These are phyloP conservation scores for Patellaria atrata DNA, from an alignment of 495 filamentous ascomycete genomes.

Conservation along the genomic window DNA sequence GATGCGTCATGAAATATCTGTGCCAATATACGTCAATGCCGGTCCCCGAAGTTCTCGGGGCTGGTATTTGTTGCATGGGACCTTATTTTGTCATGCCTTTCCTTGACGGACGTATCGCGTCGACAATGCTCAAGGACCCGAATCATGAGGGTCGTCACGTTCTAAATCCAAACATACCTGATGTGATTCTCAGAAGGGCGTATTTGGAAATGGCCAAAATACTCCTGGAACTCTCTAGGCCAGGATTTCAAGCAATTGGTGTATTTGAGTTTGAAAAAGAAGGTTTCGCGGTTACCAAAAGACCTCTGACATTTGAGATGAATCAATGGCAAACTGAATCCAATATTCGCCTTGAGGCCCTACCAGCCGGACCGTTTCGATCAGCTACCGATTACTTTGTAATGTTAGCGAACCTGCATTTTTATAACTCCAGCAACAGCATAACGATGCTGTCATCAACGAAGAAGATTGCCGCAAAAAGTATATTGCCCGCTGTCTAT, in stretches of 20 bases:
- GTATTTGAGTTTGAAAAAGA: slow-evolving; percentile 21
- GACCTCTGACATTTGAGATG: slow-evolving; percentile 30
- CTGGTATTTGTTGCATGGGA: slow-evolving; percentile 25
- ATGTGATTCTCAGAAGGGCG: slow-evolving; percentile 21
- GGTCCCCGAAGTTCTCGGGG: slow-evolving; percentile 31
- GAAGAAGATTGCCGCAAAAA: slow-evolving; percentile 24
- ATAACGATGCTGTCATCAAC: slow-evolving; percentile 28
- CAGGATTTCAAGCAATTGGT: slow-evolving; percentile 27
- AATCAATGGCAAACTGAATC: slow-evolving; percentile 28
- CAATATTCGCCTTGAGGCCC: slow-evolving; percentile 24
- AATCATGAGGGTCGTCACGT: slow-evolving; percentile 20
- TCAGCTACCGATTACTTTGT: slow-evolving; percentile 27
- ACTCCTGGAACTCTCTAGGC: slow-evolving; percentile 28
- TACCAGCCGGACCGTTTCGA: slow-evolving; percentile 25
- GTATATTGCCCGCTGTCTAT: slow-evolving; percentile 29
- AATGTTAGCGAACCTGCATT: slow-evolving; percentile 24
- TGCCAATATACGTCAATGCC: slow-evolving; percentile 31
- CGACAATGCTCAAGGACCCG: slow-evolving; percentile 24
- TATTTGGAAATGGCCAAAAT: slow-evolving; percentile 28
- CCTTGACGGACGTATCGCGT: slow-evolving; percentile 26
- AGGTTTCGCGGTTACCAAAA: slow-evolving; percentile 25
- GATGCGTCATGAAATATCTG: slow-evolving; percentile 26
- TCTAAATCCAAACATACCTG: slow-evolving; percentile 26
- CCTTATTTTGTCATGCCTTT: slow-evolving; percentile 36
- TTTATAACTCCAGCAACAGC: slow-evolving; percentile 29